Evolutionary conservation across 768 basidiomycete genomes (phyloP), one percentile per base, ranked within the genome.

Genomic region (Lepiota venenata): DNA sequence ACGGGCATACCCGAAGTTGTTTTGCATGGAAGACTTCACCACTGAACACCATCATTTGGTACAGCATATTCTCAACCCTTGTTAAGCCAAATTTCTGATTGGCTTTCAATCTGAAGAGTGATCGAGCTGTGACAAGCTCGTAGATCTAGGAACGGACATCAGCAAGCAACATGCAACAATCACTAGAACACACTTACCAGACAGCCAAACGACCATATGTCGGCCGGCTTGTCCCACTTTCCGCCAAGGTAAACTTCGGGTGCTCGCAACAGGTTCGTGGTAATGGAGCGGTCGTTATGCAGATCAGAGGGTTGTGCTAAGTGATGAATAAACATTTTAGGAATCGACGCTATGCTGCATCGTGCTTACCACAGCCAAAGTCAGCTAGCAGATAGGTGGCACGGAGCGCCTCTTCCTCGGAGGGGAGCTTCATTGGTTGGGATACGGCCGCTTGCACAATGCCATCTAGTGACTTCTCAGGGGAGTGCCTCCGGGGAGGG

Each of bases 161-260:
- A n/a, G n/a, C n/a, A n/a, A n/a, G n/a, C n/a, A n/a, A 32, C 32
- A 10, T 20, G 42, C 29, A 47, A 18, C 32, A 49, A 27, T 32
- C 18, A n/a, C 43, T 38, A 20, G 11, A 18, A 35, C 21, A 41
- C 9, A 41, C 50, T 27, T 47, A 69, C 69, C 48, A 66, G 51
- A 58, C 66, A 70, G 32, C 68, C 68, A 50, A 67, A 65, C 8
- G 65, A 50, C 68, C 69, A 69, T 37, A 69, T 67, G 48, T 70
- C 68, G 7, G 64, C 65, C 39, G 60, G 61, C 52, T 57, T 55
- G 37, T 66, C 60, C 65, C 67, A 70, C 18, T 56, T 54, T 18
- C 62, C 62, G 20, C 58, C 52, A n/a, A 70, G 55, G 52, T 63
- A 53, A 16, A 60, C 47, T 58, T 70, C 68, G 3, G 69, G 68